Conservation (phyloP, 179 eudicot species). For the Actinidia chinensis region DNA sequence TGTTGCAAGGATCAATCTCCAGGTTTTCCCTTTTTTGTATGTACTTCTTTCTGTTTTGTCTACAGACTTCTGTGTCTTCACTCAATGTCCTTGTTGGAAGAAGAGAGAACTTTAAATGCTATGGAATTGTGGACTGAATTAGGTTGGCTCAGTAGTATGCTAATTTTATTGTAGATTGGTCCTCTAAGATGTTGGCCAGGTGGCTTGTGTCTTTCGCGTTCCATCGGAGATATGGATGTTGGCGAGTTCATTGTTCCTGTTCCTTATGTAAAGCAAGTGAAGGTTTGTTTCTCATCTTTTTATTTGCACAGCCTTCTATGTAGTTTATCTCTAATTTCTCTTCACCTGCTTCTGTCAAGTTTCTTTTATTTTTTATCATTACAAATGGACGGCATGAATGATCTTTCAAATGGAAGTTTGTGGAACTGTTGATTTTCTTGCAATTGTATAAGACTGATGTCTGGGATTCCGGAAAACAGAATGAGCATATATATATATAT, state of each 20-base stretch:
- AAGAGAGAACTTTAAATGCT: neutral
- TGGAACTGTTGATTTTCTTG: neutral
- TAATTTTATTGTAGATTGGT: constrained; percentile 63
- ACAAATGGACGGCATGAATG: too few relatives aligned
- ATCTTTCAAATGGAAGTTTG: neutral
- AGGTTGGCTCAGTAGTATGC: neutral
- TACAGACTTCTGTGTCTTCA: neutral
- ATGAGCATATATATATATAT: neutral
- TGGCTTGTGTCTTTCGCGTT: constrained; percentile 92
- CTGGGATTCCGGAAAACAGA: neutral
- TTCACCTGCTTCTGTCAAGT: neutral
- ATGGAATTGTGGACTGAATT: neutral
- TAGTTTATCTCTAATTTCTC: neutral
- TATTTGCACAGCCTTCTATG: neutral
- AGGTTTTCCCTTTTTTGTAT: neutral
- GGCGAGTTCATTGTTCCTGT: constrained; percentile 96
- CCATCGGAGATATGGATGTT: constrained; percentile 95
- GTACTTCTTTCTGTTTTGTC: neutral
- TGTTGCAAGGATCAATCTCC: too few relatives aligned
- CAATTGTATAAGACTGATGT: neutral
- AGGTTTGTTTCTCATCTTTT: constrained; percentile 47
- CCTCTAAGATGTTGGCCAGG: constrained; percentile 99
- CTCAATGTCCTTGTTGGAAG: neutral
- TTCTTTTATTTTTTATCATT: too few relatives aligned
- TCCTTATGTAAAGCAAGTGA: constrained; percentile 94